Evolutionary conservation across 2,329 filamentous ascomycete species (phyloP).

Genomic region (Talaromyces verruculosus): DNA sequence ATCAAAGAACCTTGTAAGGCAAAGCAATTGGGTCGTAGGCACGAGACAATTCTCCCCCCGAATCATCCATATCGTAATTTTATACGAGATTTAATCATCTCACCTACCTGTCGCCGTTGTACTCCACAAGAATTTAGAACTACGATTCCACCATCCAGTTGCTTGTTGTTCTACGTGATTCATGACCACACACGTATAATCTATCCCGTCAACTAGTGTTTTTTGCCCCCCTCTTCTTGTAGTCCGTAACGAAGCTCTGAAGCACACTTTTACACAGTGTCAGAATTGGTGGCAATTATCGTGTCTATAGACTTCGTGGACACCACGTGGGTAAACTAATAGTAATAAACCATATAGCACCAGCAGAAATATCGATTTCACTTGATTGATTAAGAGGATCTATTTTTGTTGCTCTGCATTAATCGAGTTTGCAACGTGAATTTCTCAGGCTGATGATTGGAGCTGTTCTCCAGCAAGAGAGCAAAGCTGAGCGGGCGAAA

Average conservation of each 20-base stretch:
- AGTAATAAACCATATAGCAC: background rate
- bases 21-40: background rate
- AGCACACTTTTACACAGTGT: background rate
- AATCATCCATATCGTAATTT: background rate
- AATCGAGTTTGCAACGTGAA: background rate
- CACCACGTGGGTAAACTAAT: background rate
- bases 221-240: background rate
- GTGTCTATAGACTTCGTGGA: background rate
- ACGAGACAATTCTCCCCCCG: background rate
- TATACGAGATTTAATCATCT: background rate
- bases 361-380: background rate
- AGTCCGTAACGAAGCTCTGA: background rate
- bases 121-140: background rate
- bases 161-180: background rate
- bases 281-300: background rate
- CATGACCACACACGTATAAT: background rate
- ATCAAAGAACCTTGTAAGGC: background rate
- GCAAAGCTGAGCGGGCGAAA: background rate
- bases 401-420: background rate
- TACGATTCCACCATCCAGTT: background rate
- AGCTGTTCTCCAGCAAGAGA: background rate
- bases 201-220: background rate
- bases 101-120: background rate
- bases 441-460: slow-evolving; percentile 1
- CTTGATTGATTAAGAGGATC: background rate